Evolutionary conservation across 78 protist species (phyloP), one percentile per base, ranked within the genome.

Genomic region (Dictyostelium capitatum): DNA sequence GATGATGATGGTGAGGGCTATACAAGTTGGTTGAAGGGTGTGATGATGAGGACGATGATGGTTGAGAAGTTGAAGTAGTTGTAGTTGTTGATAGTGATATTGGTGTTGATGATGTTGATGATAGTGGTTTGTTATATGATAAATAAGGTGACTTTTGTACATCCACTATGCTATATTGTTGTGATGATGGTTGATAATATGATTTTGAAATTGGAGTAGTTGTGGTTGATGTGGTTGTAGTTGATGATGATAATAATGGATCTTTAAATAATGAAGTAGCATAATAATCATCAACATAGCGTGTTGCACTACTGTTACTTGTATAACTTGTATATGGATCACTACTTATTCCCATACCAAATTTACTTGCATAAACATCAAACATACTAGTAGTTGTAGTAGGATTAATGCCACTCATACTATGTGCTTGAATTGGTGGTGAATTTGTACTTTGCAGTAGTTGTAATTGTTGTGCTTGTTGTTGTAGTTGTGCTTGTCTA

Each of bases 351-450:
- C 75, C 75, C 70, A 62, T 62, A 30, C 48, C 75, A 67, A 30
- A 67, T 17, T 67, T 67, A 32, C 48, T 67, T 37, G 75, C 37
- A 17, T 67, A 67, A 19, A 20, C 15, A 20, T 67, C 75, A 67
- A 30, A 67, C 25, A 67, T 67, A 32, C 75, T 67, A 41, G 46
- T 65, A 30, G 75, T 73, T 46, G 28, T 73, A 43, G 53, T 48
- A 1, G 28, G 10, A 32, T 32, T 73, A 9, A 32, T 73, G 50
- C 59, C 6, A 41, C 50, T 70, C 54, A 70, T 28, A 46, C 15
- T 70, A 46, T 70, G 46, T 70, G 78, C 78, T 70, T 70, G 78
- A 28, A 70, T 41, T 41, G 78, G 20, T 70, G 78, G 78, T 70
- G 50, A 70, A 54, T 17, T 54, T 12, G 28, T 54, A 41, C 78